Evolutionary conservation across 805 yeast species (phyloP), one percentile per base, ranked within the genome.

Genomic region (Starmerella bacillaris): DNA sequence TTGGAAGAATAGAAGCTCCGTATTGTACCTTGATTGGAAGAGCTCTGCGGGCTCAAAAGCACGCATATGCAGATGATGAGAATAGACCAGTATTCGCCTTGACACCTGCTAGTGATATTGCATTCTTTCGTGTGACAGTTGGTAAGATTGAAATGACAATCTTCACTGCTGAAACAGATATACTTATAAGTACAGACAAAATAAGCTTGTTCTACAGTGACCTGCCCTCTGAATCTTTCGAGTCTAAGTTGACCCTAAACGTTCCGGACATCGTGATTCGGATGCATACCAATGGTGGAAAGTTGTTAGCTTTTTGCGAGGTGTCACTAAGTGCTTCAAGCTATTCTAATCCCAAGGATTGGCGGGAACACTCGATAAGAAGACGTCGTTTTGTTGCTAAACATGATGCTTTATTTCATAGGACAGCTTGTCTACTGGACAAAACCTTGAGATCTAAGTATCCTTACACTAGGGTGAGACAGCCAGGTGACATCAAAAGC

Each of bases 341-440:
- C 11, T 29, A 18, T 22, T 14, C 14, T 5, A 19, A 29, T 22
- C 22, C 32, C 6, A 6, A 14, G 19, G 15, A 19, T 22, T 19
- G 21, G 21, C 21, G 32, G 6, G 32, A 18, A 14, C 21, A 29
- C 6, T 6, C 9, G 11, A 14, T 29, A 6, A 5, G 29, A 15
- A 94, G 84, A 51, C 73, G 73, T 35, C 59, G 61, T 2, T 92
- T 78, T 52, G 55, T 84, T 2, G 57, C 68, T 15, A 43, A 59
- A 5, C 78, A 80, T 46, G 98, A 89, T 60, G 77, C 78, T 0
- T 82, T 94, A 0, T 82, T 71, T 42, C 89, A 80, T 45, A 57
- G 98, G 37, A 60, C 72, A 16, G 74, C 89, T 0, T 84, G 82
- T 51, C 53, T 86, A 20, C 51, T 86, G 6, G 39, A 34, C 19